Evolutionary conservation across 2,329 filamentous ascomycete species (phyloP).

Genomic region (Penicillium digitatum): DNA sequence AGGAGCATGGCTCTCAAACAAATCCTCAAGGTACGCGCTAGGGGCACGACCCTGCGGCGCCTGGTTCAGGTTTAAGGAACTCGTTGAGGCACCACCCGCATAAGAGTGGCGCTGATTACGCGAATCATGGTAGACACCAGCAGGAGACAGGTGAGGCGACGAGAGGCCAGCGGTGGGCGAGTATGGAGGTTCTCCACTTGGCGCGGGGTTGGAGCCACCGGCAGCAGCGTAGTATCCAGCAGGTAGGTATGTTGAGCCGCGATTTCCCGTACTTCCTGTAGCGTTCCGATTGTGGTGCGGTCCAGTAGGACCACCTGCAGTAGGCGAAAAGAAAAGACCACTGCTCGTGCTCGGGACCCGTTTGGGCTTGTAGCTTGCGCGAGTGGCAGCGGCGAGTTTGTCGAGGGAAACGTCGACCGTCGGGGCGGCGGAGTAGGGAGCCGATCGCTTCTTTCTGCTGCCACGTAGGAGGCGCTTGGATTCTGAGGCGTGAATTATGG

Average conservation of each 20-base stretch:
- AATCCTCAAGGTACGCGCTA: slow-evolving; percentile 83
- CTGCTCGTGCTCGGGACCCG: slow-evolving; percentile 55
- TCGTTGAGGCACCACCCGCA: slow-evolving; percentile 43
- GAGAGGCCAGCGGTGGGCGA: slow-evolving; percentile 60
- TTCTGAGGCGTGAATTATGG: slow-evolving; percentile 69
- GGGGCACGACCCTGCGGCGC: slow-evolving; percentile 70
- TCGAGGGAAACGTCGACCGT: slow-evolving; percentile 52
- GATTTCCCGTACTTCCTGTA: slow-evolving; percentile 41
- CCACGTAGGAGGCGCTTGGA: slow-evolving; percentile 62
- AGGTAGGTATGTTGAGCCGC: slow-evolving; percentile 75
- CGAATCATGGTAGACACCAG: slow-evolving; percentile 36
- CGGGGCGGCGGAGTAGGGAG: slow-evolving; percentile 17
- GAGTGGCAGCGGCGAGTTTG: slow-evolving; percentile 39
- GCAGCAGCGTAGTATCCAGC: slow-evolving; percentile 86
- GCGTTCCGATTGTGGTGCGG: slow-evolving; percentile 46
- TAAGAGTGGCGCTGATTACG: slow-evolving; percentile 30
- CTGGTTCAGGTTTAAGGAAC: slow-evolving; percentile 61
- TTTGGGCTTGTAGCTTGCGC: slow-evolving; percentile 38
- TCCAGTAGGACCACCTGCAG: slow-evolving; percentile 57
- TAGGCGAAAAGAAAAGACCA: slow-evolving; percentile 92
- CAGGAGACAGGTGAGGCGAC: slow-evolving; percentile 48
- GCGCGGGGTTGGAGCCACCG: slow-evolving; percentile 52
- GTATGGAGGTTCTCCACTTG: slow-evolving; percentile 32
- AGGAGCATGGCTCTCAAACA: slow-evolving; percentile 68
- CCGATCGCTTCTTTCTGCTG: slow-evolving; percentile 40